Base-by-base conservation (phyloP, 371 early-diverging fungal species). In the Rhizopus delemar region DNA sequence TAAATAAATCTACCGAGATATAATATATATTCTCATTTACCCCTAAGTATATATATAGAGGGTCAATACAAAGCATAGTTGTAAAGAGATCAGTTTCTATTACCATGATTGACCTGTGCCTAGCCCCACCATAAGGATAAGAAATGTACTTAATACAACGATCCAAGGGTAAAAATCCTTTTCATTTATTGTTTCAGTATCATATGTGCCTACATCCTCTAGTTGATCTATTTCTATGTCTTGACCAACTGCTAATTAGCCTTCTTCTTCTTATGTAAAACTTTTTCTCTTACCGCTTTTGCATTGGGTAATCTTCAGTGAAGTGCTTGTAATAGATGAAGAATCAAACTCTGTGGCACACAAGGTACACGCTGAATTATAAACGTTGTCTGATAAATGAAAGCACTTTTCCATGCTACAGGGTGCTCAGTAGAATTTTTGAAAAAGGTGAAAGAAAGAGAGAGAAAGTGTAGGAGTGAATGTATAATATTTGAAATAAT, bases 81-180 rank as follows among this genome's bases (percentile, higher is more conserved):
- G 41, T 34, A 46, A 41, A 46, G 3, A 46, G 5, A 53, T 13
- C 1, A 33, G 33, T 22, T 41, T 11, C 5, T 29, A 43, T 69
- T 68, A 75, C 76, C 76, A 75, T 39, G 62, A 57, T n/a, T 59
- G 64, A 15, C 55, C 62, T 28, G 61, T 55, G 1, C 88, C 89
- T 41, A 85, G 75, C 5, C 80, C 75, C 38, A 77, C 73, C 48
- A 84, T 69, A 29, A 82, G 74, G 41, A 82, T 78, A 15, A 87
- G 49, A 62, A 83, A 87, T 3, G 80, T 77, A 0, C 83, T 70
- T 0, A 71, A 49, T 1, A 85, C 85, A 6, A 86, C 77, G 0
- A 80, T 16, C 88, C 88, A 90, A 12, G 82, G 87, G 38, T 82
- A 79, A 2, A 67, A 53, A 16, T 82, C 79, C 51, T 81, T 82